Evolutionary conservation across 139 green algal species (phyloP).

Genomic region (Chlamydomonas asymmetrica): DNA sequence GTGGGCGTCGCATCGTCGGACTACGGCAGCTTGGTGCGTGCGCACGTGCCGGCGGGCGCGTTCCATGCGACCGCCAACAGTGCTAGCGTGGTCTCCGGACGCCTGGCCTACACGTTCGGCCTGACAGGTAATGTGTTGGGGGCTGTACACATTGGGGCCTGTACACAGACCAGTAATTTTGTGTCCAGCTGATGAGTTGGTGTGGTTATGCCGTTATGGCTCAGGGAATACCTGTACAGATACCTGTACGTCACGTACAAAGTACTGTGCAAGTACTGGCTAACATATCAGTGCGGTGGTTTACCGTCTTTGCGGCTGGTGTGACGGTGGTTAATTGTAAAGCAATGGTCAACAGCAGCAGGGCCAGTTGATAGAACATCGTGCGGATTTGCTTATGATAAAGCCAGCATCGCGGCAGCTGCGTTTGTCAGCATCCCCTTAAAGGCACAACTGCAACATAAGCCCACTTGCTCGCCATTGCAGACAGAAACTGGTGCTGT

Average conservation of each 20-base stretch:
- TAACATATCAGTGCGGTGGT: conserved; percentile 6
- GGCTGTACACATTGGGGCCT: no score
- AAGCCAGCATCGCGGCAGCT: background rate
- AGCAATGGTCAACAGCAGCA: no score
- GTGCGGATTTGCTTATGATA: background rate
- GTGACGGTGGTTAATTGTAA: no score
- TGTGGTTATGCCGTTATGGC: no score
- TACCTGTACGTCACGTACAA: no score
- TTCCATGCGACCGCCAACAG: conserved; percentile 78
- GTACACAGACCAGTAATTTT: no score
- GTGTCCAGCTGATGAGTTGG: no score
- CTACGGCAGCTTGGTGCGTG: conserved; percentile 63
- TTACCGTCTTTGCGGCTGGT: conserved; percentile 8
- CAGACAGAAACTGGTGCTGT: background rate
- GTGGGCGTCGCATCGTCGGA: conserved; percentile 74
- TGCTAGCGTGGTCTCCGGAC: conserved; percentile 72
- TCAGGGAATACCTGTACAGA: no score
- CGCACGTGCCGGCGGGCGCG: conserved; percentile 35
- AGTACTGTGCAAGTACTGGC: no score
- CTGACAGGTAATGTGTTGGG: conserved; percentile 36
- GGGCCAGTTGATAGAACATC: no score
- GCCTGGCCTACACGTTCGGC: conserved; percentile 72
- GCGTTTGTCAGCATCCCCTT: background rate
- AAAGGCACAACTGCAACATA: background rate
- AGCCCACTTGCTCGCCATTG: background rate